A percentile compares a stretch with the other conserved stretches of the same genome.
phyloP scores from a whole-genome alignment of 441 rosid genomes.

The Pelargonium australe region DNA sequence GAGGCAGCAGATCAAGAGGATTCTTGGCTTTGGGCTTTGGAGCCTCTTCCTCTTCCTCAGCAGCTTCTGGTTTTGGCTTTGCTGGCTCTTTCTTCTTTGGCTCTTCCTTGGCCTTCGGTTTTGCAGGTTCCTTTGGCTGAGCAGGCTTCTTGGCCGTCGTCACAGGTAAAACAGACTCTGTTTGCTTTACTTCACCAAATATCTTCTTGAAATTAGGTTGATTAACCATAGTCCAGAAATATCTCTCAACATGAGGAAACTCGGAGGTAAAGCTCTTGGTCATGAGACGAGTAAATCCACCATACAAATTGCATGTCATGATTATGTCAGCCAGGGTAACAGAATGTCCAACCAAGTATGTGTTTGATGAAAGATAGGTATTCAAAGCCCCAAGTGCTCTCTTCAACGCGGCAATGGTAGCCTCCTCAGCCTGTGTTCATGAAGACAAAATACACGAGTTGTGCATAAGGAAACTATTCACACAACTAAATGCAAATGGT shows the following conservation, averaged over 20 bases:
- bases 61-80: constrained; percentile 46
- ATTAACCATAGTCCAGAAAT: constrained; percentile 90
- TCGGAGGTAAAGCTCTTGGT: too few species aligned
- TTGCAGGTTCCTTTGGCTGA: constrained; percentile 24
- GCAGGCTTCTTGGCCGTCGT: too few species aligned
- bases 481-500: too few species aligned
- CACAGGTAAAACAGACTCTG: constrained; percentile 51
- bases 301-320: constrained; percentile 55
- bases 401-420: constrained; percentile 54
- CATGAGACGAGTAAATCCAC: constrained; percentile 45
- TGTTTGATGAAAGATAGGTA: constrained; percentile 58
- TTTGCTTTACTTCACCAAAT: constrained; percentile 68
- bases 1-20: too few species aligned
- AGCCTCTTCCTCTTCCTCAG: constrained; percentile 52
- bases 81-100: constrained; percentile 11
- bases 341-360: constrained; percentile 72
- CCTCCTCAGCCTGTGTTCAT: constrained; percentile 57
- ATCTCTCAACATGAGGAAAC: constrained; percentile 89
- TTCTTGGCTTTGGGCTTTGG: constrained; percentile 37
- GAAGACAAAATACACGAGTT: too few species aligned
- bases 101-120: constrained; percentile 36
- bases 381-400: constrained; percentile 69
- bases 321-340: constrained; percentile 79
- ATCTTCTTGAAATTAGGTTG: constrained; percentile 76
- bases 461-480: too few species aligned